Conservation (phyloP, 177 flowering plant genomes). For the Telopea speciosissima region DNA sequence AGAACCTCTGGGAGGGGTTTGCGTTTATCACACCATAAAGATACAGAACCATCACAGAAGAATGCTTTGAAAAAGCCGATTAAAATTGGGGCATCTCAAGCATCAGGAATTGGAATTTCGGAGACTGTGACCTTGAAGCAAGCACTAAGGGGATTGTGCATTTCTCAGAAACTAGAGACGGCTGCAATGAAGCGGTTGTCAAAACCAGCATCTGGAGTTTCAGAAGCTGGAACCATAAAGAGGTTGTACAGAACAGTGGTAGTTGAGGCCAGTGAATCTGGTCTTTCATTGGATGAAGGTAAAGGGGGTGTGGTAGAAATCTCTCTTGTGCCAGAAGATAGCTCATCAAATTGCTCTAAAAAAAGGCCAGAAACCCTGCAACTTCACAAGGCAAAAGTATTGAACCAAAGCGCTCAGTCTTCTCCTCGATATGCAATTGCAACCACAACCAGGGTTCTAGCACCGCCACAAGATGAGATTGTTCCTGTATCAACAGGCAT, state of each 20-base stretch:
- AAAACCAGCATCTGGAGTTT: slow-evolving; percentile 37
- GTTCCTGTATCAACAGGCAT: slow-evolving; percentile 16
- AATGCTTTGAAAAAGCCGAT: slow-evolving; percentile 68
- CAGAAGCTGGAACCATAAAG: slow-evolving; percentile 58
- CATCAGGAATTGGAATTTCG: slow-evolving; percentile 66
- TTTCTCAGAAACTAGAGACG: slow-evolving; percentile 92
- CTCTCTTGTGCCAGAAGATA: slow-evolving; percentile 53
- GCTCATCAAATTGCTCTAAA: slow-evolving; percentile 21
- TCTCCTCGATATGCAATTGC: slow-evolving; percentile 18
- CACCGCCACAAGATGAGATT: slow-evolving; percentile 20
- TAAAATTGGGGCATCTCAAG: slow-evolving; percentile 43
- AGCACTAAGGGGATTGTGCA: slow-evolving; percentile 80
- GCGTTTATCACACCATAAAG: slow-evolving; percentile 20
- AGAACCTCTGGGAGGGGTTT: slow-evolving; percentile 28
- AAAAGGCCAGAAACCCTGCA: slow-evolving; percentile 20
- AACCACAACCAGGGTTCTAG: slow-evolving; percentile 13
- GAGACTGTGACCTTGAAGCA: slow-evolving; percentile 75
- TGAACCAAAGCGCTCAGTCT: slow-evolving; percentile 15
- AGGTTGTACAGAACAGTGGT: slow-evolving; percentile 57
- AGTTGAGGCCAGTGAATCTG: slow-evolving; percentile 41
- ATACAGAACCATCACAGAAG: slow-evolving; percentile 31
- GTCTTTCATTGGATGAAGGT: slow-evolving; percentile 31
- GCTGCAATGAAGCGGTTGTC: slow-evolving; percentile 70
- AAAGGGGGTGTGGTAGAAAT: slow-evolving; percentile 50
- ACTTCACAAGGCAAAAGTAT: slow-evolving; percentile 11